Conservation (phyloP, 495 filamentous ascomycete species). For the Symbiotaphrina buchneri region DNA sequence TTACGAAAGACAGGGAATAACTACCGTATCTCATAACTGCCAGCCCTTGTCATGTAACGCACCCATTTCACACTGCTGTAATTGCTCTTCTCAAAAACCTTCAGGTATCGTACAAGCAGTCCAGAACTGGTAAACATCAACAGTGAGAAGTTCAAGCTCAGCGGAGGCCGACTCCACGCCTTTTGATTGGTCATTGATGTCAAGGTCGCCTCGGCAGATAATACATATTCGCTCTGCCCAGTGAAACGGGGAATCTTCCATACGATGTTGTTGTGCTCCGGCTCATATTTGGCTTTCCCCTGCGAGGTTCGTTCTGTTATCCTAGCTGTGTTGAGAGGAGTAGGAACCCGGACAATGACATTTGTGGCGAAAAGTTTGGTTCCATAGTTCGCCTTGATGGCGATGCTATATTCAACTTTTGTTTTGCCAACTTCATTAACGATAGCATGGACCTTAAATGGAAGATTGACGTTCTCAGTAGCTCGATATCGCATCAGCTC, state of each 20-base stretch:
- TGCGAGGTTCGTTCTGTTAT: slow-evolving; percentile 88
- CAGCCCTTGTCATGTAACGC: slow-evolving; percentile 93
- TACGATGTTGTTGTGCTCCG: slow-evolving; percentile 89
- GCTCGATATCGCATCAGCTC: slow-evolving; percentile 98
- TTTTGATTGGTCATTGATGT: slow-evolving; percentile 98
- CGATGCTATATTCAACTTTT: slow-evolving; percentile 96
- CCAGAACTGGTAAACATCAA: slow-evolving; percentile 97
- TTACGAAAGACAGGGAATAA: neutral
- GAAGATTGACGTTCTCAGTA: slow-evolving; percentile 98
- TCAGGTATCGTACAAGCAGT: slow-evolving; percentile 81
- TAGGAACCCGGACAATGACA: slow-evolving; percentile 87
- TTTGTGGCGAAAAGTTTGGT: slow-evolving; percentile 94
- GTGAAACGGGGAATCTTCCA: slow-evolving; percentile 98
- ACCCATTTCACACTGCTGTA: slow-evolving; percentile 99
- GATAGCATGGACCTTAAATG: slow-evolving; percentile 97
- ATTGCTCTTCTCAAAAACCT: slow-evolving; percentile 99
- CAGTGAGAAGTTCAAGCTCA: slow-evolving; percentile 77
- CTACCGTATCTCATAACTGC: slow-evolving; percentile 51
- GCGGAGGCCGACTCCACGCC: slow-evolving; percentile 82
- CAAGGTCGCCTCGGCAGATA: slow-evolving; percentile 81
- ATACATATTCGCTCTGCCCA: slow-evolving; percentile 82
- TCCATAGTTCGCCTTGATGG: slow-evolving; percentile 90
- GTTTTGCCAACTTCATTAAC: slow-evolving; percentile 94
- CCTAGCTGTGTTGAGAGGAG: slow-evolving; percentile 85
- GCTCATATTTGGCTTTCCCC: slow-evolving; percentile 97